Base-by-base conservation (phyloP, 495 filamentous ascomycete species). In the Daldinia concentrica region DNA sequence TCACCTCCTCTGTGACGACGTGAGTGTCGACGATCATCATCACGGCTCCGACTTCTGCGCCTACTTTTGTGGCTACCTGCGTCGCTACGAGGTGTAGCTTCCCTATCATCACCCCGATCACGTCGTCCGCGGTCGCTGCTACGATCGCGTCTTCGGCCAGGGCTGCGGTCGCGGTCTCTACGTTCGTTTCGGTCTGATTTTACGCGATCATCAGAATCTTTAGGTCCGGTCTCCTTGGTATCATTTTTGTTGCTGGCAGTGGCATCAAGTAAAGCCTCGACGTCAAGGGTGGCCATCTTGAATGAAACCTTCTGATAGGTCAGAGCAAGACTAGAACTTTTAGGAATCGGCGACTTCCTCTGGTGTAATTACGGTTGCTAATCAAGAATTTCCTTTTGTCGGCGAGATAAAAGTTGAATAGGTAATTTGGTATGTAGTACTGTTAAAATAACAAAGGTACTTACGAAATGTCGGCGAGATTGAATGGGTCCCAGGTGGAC, bases 261-360 rank as follows among this genome's bases (percentile, higher is more conserved):
- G 36, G 92, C 93, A 82, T 97, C 94, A 75, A 97, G 88, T 67
- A 97, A 90, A 74, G 94, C 94, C 87, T 97, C 94, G 74, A 97
- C 93, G 79, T 97, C 93, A 77, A 96, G 86, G 81, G 90, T 91
- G 79, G 94, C 95, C 94, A 97, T 97, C 55, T 74, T 82, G 68
- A 63, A 69, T 22, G 34, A 32, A 22, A 66, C 69, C 67, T 64
- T 75, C 68, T 19, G 17, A 36, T 65, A 36, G 43, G 48, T 63
- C 24, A 67, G 64, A 51, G 29, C 45, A 17, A 55, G 48, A 32
- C 14, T 50, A 30, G 36, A 60, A 55, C 24, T 15, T 15, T 19
- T 12, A 39, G 45, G 12, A 61, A 64, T 45, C 32, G 29, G 26
- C 24, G 32, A 58, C 29, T 61, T 54, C 50, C 50, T 30, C 27